phyloP scores from a whole-genome alignment of 257 asterid genomes.

The Primulina eburnea region DNA sequence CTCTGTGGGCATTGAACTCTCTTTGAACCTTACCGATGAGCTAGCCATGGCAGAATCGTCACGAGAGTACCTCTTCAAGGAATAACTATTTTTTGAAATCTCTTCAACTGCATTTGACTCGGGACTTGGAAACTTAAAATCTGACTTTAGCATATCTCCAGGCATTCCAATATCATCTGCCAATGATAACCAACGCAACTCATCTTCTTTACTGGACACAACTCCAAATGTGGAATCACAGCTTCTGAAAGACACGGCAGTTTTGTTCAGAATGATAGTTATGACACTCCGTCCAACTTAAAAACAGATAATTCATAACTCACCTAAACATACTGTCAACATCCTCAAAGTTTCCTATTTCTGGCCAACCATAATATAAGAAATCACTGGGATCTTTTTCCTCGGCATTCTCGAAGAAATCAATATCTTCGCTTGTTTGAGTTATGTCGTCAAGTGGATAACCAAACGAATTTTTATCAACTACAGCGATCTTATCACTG shows the following conservation, averaged over 20 bases:
- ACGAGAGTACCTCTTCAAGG: constrained; percentile 30
- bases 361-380: constrained; percentile 69
- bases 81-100: constrained; percentile 33
- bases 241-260: constrained; percentile 46
- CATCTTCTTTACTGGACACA: constrained; percentile 59
- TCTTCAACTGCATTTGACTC: constrained; percentile 37
- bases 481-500: constrained; percentile 36
- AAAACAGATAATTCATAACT: constrained; percentile 22
- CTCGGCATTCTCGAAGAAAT: constrained; percentile 45
- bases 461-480: constrained; percentile 40
- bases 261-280: constrained; percentile 20
- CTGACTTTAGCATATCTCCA: constrained; percentile 32
- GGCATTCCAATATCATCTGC: constrained; percentile 54
- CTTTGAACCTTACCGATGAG: constrained; percentile 37
- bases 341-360: constrained; percentile 53
- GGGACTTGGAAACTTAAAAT: constrained; percentile 43
- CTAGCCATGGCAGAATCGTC: constrained; percentile 33
- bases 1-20: constrained; percentile 45
- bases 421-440: constrained; percentile 43
- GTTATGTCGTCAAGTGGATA: constrained; percentile 50
- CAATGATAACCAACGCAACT: constrained; percentile 66
- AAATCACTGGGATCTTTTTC: constrained; percentile 61
- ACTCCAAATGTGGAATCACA: constrained; percentile 83
- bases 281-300: constrained; percentile 26
- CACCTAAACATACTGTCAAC: constrained; percentile 89